Base-by-base conservation (phyloP, 106 monocot genomes). In the Apostasia ramifera region DNA sequence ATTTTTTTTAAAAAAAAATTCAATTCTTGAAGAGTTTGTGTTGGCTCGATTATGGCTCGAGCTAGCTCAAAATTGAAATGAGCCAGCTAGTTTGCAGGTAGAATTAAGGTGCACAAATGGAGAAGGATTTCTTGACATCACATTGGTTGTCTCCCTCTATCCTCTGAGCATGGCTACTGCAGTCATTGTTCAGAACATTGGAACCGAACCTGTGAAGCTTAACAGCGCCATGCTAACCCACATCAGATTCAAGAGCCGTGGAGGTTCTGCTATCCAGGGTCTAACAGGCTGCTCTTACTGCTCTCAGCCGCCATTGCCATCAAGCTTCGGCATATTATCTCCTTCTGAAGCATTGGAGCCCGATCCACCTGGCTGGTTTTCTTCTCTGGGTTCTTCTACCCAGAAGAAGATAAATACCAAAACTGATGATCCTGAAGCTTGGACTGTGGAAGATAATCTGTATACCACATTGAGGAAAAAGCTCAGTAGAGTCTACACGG, bases 41-140 rank as follows among this genome's bases (percentile, higher is more conserved):
- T 26, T 26, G 26, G 26, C 26, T 26, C 26, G 26, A 26, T 26
- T 0, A 26, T 26, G 26, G 0, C 26, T 26, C 26, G 26, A 26
- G 26, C 26, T 26, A 26, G 26, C 26, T 26, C 26, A 26, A 26
- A 26, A 26, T 26, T 26, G 6, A 42, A 13, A 11, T 7, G 57
- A 14, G 5, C 1, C 15, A 0, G 26, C 26, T 0, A 26, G 26
- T 10, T 42, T 3, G 13, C 72, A 91, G 86, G 88, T 91, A 13
- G 95, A 95, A 67, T 63, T 95, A 74, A 87, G 84, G 70, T 86
- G 95, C 88, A 86, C 75, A 8, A 89, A 95, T 74, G 86, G 71
- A 61, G 77, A 76, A 14, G 81, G 86, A 39, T 76, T 81, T 10
- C 88, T 95, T 40, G 88, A 92, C 3, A 66, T 95, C 53, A 86